Evolutionary conservation across 768 basidiomycete genomes (phyloP).

Genomic region (Ramaria rubella): DNA sequence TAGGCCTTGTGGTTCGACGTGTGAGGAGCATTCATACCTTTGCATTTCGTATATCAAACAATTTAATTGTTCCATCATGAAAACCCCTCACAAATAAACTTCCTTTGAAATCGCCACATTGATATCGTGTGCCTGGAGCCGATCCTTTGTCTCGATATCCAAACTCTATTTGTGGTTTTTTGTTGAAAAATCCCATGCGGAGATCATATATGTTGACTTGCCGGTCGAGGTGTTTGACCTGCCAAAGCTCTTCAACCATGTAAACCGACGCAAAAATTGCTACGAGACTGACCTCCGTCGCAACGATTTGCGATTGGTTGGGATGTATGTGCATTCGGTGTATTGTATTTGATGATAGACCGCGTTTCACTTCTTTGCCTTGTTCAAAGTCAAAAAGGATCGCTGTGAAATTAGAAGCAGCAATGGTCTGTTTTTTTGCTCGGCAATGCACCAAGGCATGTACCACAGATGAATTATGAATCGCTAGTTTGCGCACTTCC

Average conservation of each 20-base stretch:
- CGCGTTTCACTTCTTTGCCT: not conserved
- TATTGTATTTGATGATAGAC: conserved; percentile 30
- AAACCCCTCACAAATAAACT: conserved; percentile 16
- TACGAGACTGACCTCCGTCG: conserved; percentile 45
- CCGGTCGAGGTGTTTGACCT: conserved; percentile 44
- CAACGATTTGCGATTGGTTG: conserved; percentile 33
- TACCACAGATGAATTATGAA: conserved; percentile 14
- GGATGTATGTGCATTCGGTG: conserved; percentile 43
- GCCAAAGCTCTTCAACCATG: conserved; percentile 14
- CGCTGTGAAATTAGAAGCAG: conserved; percentile 30
- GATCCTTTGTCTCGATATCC: not conserved
- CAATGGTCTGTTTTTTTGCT: conserved; percentile 29
- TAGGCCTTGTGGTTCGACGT: not conserved
- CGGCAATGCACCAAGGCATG: conserved; percentile 35
- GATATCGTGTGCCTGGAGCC: not conserved
- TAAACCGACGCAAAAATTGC: conserved; percentile 7
- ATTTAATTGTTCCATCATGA: conserved; percentile 35
- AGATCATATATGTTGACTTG: conserved; percentile 46
- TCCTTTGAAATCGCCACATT: not conserved
- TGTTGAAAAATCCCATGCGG: conserved; percentile 33
- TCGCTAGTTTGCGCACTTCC: not conserved
- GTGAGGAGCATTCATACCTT: conserved; percentile 31
- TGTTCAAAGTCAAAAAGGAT: conserved; percentile 33
- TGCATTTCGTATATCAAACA: conserved; percentile 46
- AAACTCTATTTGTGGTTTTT: not conserved